Conservation (phyloP, 2,329 filamentous ascomycete genomes). For the Botrytis cinerea region DNA sequence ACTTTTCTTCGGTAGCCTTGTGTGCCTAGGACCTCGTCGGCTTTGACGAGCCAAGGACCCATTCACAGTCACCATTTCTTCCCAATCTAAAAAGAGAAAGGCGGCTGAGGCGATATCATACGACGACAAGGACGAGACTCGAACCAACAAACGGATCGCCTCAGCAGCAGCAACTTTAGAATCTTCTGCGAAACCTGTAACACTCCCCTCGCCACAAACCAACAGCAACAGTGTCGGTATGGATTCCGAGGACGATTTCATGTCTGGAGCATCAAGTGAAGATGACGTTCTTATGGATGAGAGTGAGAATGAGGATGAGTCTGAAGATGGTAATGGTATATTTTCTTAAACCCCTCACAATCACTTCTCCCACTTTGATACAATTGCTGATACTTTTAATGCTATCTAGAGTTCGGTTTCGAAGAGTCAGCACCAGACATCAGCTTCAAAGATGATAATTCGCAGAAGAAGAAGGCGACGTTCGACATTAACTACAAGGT, state of each 20-base stretch:
- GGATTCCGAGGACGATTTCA: conserved; percentile 95
- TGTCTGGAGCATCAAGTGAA: conserved; percentile 79
- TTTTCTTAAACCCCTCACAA: not conserved
- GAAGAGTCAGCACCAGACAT: conserved; percentile 54
- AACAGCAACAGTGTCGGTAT: conserved; percentile 67
- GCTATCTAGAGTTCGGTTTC: conserved; percentile 42
- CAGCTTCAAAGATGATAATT: conserved; percentile 61
- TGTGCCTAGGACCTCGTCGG: conserved; percentile 37
- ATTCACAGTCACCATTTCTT: conserved; percentile 51
- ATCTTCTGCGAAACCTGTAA: conserved; percentile 20
- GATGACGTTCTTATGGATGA: conserved; percentile 73
- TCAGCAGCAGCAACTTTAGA: conserved; percentile 41
- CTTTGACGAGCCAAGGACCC: conserved; percentile 35
- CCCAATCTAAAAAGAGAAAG: conserved; percentile 54
- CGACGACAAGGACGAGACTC: conserved; percentile 41
- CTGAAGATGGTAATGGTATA: conserved; percentile 40
- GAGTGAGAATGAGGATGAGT: conserved; percentile 74
- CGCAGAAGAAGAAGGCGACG: conserved; percentile 69
- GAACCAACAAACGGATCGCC: conserved; percentile 42
- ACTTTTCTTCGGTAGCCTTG: conserved; percentile 33
- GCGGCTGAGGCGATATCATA: conserved; percentile 48
- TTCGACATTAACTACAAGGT: conserved; percentile 88
- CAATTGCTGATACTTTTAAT: conserved; percentile 19
- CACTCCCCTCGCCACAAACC: conserved; percentile 60
- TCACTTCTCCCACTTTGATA: conserved; percentile 17